phyloP scores from a whole-genome alignment of 164 flowering plant genomes.

The Stephania cephalantha region DNA sequence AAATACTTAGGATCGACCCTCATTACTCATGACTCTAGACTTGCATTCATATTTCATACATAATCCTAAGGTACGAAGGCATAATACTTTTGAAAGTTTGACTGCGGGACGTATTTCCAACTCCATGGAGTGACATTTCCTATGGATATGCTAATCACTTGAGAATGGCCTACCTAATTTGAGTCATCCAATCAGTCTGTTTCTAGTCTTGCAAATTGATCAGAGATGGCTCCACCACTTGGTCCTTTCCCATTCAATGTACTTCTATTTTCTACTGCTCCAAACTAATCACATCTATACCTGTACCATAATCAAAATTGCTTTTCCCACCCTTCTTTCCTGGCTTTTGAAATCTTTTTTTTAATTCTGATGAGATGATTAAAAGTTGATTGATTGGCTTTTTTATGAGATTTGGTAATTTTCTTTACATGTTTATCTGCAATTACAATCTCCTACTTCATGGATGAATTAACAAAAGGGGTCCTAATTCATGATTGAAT shows the following conservation, averaged over 20 bases:
- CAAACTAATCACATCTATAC: background rate
- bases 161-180: background rate
- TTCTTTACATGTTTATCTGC: background rate
- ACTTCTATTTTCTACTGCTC: background rate
- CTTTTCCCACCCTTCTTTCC: background rate
- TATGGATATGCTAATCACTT: background rate
- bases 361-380: background rate
- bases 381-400: background rate
- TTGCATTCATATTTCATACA: background rate
- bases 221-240: background rate
- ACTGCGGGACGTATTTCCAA: too few relatives aligned
- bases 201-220: background rate
- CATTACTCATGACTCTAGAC: background rate
- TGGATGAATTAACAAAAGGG: too few relatives aligned
- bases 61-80: background rate
- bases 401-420: background rate
- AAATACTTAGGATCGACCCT: too few relatives aligned
- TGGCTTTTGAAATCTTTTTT: background rate
- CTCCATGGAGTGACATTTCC: too few relatives aligned
- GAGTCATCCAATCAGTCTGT: background rate
- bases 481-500: background rate
- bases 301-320: background rate
- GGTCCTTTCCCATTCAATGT: background rate
- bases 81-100: background rate
- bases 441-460: background rate